Evolutionary conservation across 208 protist genomes (phyloP).

Genomic region (Leptomonas seymouri): DNA sequence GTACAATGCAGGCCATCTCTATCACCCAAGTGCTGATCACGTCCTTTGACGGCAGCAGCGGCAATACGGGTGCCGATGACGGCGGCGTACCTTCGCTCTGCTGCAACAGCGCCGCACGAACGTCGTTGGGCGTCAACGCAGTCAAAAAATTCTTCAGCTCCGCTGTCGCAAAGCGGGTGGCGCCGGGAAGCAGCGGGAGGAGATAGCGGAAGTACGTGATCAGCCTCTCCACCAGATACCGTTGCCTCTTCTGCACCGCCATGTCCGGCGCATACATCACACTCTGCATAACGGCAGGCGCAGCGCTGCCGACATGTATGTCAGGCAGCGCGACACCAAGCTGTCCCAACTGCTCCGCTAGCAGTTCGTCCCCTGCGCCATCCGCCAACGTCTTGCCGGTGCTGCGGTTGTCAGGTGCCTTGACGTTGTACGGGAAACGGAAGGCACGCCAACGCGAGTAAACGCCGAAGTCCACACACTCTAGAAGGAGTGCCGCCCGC

Average conservation of each 20-base stretch:
- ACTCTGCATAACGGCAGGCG: conserved; percentile 27
- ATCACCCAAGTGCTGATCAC: conserved; percentile 36
- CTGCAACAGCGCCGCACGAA: conserved; percentile 5
- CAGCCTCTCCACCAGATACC: conserved; percentile 44
- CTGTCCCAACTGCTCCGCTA: conserved; percentile 38
- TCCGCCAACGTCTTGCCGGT: conserved; percentile 22
- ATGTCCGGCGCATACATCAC: conserved; percentile 25
- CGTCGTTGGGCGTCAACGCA: conserved; percentile 15
- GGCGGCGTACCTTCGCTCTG: background rate
- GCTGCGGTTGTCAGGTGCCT: conserved; percentile 36
- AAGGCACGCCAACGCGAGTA: conserved; percentile 89
- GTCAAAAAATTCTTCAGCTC: conserved; percentile 48
- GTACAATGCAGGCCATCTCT: conserved; percentile 45
- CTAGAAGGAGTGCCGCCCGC: conserved; percentile 25
- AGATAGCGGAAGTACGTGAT: conserved; percentile 61
- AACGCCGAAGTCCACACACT: conserved; percentile 84
- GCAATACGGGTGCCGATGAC: background rate
- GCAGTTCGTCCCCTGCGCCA: conserved; percentile 59
- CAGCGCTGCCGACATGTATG: conserved; percentile 30
- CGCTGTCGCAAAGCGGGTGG: conserved; percentile 36
- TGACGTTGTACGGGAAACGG: conserved; percentile 87
- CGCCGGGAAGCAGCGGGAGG: conserved; percentile 63
- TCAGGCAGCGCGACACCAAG: conserved; percentile 32
- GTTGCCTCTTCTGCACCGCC: conserved; percentile 31
- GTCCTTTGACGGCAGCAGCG: background rate